Conservation (phyloP, 176 grass and related monocot genomes). For the Tillandsia fasciculata region DNA sequence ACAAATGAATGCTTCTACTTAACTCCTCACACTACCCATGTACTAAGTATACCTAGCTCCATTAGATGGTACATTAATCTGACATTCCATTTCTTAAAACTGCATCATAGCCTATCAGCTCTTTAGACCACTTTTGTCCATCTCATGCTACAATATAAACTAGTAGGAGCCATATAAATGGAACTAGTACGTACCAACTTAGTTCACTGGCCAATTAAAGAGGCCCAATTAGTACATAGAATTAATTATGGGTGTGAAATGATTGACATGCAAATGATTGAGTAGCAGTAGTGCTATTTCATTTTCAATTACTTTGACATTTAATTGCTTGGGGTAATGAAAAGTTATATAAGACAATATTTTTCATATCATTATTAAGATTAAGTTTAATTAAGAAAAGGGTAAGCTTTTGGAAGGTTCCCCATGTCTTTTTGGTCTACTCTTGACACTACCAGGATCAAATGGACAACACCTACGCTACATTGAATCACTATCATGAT, state of each 20-base stretch:
- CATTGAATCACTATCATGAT: no score
- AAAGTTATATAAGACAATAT: background rate
- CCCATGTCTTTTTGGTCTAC: conserved; percentile 27
- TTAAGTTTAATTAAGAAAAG: conserved; percentile 12
- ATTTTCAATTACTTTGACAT: background rate
- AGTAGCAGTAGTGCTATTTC: background rate
- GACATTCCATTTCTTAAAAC: no score
- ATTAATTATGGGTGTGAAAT: background rate
- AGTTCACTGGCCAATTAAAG: background rate
- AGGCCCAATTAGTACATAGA: background rate
- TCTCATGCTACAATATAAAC: no score
- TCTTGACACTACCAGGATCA: conserved; percentile 20
- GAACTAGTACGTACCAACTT: background rate
- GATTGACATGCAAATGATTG: conserved; percentile 10
- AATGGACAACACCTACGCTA: background rate
- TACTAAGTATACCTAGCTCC: no score
- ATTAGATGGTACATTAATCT: no score
- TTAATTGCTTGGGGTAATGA: background rate
- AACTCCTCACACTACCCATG: no score
- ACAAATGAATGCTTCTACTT: no score
- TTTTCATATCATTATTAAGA: no score
- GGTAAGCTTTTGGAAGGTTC: conserved; percentile 52
- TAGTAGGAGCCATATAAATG: background rate
- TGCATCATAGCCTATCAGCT: no score
- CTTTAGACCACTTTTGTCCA: no score